phyloP scores from a whole-genome alignment of 2,329 filamentous ascomycete species.

The Ceratocystis cacaofunesta region DNA sequence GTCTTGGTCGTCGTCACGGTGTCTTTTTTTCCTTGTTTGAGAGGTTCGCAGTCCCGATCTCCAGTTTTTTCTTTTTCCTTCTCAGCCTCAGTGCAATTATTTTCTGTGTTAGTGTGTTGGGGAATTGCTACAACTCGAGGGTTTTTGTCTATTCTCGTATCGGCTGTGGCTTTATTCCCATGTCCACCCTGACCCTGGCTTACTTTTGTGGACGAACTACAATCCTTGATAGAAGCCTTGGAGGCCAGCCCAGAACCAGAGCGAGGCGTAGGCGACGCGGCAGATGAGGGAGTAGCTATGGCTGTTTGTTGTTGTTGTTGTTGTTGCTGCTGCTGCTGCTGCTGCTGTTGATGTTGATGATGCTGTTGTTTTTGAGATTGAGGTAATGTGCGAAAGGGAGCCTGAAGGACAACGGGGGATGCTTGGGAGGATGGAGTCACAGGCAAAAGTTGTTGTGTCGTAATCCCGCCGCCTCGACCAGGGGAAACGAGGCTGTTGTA shows the following conservation, averaged over 20 bases:
- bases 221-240: slow-evolving; percentile 6
- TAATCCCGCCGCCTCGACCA: slow-evolving; percentile 39
- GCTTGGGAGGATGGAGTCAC: slow-evolving; percentile 35
- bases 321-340: not conserved
- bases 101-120: not conserved
- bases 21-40: slow-evolving; percentile 5
- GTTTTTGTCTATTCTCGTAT: not conserved
- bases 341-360: not conserved
- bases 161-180: slow-evolving; percentile 8
- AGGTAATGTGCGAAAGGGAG: not conserved
- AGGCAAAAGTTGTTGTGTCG: slow-evolving; percentile 37
- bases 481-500: slow-evolving; percentile 52
- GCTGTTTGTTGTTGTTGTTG: not conserved
- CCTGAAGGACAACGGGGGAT: not conserved
- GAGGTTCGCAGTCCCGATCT: not conserved
- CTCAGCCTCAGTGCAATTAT: not conserved
- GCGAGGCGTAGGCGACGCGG: not conserved
- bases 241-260: not conserved
- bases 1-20: not conserved
- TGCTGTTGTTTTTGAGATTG: not conserved
- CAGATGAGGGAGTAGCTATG: not conserved
- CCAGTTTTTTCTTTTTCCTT: slow-evolving; percentile 1
- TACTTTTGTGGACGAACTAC: slow-evolving; percentile 1
- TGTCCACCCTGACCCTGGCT: slow-evolving; percentile 10
- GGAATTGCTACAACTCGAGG: not conserved